Percentiles rank a stretch among this genome's conserved stretches.
phyloP scores from a whole-genome alignment of 176 grass and related monocot genomes.

The Calamus simplicifolius region DNA sequence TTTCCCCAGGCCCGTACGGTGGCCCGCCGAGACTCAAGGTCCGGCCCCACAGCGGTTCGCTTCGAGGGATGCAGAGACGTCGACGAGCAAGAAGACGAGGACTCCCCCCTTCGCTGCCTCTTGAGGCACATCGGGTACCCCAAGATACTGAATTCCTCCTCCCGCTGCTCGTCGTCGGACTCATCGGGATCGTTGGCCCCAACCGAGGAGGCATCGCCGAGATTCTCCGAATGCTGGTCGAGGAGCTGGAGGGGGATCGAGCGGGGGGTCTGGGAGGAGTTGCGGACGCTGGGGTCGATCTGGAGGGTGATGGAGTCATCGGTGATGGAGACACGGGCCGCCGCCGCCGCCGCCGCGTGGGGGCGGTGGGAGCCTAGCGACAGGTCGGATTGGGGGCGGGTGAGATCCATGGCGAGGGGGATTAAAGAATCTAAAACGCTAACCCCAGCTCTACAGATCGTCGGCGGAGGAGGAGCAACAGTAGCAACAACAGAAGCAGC shows the following conservation, averaged over 20 bases:
- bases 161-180: conserved; percentile 32
- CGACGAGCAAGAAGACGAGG: conserved; percentile 59
- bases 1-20: not conserved
- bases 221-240: conserved; percentile 16
- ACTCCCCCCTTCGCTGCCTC: conserved; percentile 44
- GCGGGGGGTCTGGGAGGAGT: not conserved
- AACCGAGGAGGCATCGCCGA: conserved; percentile 1
- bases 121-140: conserved; percentile 85
- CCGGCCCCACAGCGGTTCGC: conserved; percentile 27
- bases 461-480: no score
- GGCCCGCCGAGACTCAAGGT: conserved; percentile 50
- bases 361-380: conserved; percentile 51
- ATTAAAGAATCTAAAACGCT: no score
- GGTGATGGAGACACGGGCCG: not conserved
- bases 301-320: conserved; percentile 18
- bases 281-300: not conserved
- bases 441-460: no score
- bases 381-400: conserved; percentile 49
- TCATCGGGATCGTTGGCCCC: conserved; percentile 14
- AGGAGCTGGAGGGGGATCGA: conserved; percentile 14
- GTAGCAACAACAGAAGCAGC: no score
- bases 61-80: conserved; percentile 37
- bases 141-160: conserved; percentile 60
- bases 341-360: conserved; percentile 2
- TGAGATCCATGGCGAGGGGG: conserved; percentile 49